Conservation (phyloP, 2,329 filamentous ascomycete species). For the Monosporascus cannonballus region DNA sequence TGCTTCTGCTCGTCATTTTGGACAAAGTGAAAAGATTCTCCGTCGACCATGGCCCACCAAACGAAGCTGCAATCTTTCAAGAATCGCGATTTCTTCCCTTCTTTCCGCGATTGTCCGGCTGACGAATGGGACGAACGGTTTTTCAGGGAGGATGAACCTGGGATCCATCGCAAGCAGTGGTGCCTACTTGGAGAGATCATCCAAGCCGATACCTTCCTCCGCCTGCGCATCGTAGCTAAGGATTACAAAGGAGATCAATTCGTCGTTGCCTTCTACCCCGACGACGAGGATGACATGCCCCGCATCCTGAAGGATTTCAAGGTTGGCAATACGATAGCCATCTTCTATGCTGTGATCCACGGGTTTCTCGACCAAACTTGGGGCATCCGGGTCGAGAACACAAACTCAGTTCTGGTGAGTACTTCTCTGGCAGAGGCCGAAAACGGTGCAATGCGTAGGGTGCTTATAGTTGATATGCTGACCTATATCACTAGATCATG, state of each 20-base stretch:
- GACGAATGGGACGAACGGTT: conserved; percentile 5
- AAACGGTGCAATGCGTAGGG: too few species aligned
- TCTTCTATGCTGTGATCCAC: conserved; percentile 13
- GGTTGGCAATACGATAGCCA: conserved; percentile 16
- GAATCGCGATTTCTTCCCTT: conserved; percentile 9
- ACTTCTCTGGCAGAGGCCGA: neutral
- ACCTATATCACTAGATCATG: conserved; percentile 9
- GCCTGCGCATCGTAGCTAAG: conserved; percentile 11
- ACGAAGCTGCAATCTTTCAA: conserved; percentile 8
- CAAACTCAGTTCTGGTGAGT: conserved; percentile 6
- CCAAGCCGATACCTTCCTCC: conserved; percentile 24
- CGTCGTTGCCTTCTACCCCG: conserved; percentile 14
- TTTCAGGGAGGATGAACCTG: neutral
- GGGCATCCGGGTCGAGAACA: conserved; percentile 8
- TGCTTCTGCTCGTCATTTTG: too few species aligned
- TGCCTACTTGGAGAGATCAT: conserved; percentile 15
- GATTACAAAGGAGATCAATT: conserved; percentile 6
- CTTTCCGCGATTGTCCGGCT: conserved; percentile 4
- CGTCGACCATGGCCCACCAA: too few species aligned
- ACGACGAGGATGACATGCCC: conserved; percentile 10
- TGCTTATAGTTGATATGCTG: neutral
- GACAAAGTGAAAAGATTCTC: too few species aligned
- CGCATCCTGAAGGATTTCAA: conserved; percentile 10
- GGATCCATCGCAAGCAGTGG: conserved; percentile 8
- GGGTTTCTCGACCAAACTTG: conserved; percentile 5